Evolutionary conservation across 345 rosid species (phyloP).

Genomic region (Punica granatum): DNA sequence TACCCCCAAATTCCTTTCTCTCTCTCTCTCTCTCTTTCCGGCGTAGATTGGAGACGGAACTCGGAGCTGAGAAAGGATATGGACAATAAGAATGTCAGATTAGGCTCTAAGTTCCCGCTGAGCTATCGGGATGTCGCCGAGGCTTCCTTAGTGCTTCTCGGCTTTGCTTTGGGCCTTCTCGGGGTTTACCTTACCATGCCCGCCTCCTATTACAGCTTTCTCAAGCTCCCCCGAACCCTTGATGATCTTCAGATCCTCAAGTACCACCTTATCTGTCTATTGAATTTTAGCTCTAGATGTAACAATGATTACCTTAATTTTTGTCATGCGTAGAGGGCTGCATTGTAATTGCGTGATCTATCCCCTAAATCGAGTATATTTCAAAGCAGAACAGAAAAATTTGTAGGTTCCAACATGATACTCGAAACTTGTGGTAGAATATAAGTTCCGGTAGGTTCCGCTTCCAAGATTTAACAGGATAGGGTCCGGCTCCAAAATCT

Average conservation of each 20-base stretch:
- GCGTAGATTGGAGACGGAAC: conserved; percentile 8
- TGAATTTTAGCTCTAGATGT: not conserved
- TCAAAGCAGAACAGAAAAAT: too few relatives aligned
- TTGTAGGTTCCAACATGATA: too few relatives aligned
- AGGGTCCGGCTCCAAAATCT: too few relatives aligned
- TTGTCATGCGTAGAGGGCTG: too few relatives aligned
- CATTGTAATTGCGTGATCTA: too few relatives aligned
- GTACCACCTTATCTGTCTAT: conserved; percentile 13
- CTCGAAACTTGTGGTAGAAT: too few relatives aligned
- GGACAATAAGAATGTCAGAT: conserved; percentile 12
- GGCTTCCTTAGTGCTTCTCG: conserved; percentile 52
- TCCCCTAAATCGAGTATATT: too few relatives aligned
- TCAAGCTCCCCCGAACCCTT: conserved; percentile 82
- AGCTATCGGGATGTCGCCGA: conserved; percentile 55
- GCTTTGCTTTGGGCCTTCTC: conserved; percentile 42
- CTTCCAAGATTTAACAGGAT: too few relatives aligned
- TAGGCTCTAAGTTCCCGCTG: conserved; percentile 24
- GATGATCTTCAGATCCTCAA: conserved; percentile 84
- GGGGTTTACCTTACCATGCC: conserved; percentile 83
- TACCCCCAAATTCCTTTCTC: not conserved
- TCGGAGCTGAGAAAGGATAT: conserved; percentile 12
- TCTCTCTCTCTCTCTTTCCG: not conserved
- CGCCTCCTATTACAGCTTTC: conserved; percentile 82
- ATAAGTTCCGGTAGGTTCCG: too few relatives aligned
- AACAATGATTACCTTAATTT: too few relatives aligned